Evolutionary conservation across 2,329 filamentous ascomycete species (phyloP).

Genomic region (Paraconiothyrium sp.): DNA sequence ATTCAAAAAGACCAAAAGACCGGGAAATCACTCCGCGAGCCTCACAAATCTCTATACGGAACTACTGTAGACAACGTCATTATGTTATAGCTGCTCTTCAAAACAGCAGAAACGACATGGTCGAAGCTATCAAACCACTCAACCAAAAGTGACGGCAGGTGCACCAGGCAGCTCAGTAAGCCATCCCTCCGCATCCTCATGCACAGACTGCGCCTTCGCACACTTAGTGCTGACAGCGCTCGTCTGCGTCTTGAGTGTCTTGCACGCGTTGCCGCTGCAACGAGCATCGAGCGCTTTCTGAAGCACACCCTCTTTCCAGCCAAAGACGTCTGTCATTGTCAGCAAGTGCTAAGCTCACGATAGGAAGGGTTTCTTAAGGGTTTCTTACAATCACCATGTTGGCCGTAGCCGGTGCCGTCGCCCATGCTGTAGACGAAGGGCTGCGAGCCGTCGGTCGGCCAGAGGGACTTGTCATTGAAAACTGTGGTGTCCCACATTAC

Average conservation of each 20-base stretch:
- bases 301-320: slow-evolving; percentile 40
- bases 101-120: not conserved
- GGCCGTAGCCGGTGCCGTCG: slow-evolving; percentile 28
- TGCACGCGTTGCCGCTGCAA: slow-evolving; percentile 34
- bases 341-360: no score
- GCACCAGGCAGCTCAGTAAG: slow-evolving; percentile 20
- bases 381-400: slow-evolving; percentile 31
- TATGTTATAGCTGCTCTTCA: not conserved
- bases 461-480: slow-evolving; percentile 34
- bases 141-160: slow-evolving; percentile 3
- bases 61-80: not conserved
- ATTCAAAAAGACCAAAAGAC: not conserved
- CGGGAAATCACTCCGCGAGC: not conserved
- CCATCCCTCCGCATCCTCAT: slow-evolving; percentile 25
- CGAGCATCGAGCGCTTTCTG: slow-evolving; percentile 41
- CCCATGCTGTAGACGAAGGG: slow-evolving; percentile 42
- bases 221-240: slow-evolving; percentile 20
- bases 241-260: slow-evolving; percentile 34
- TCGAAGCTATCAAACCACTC: not conserved
- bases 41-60: not conserved
- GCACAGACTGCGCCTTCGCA: slow-evolving; percentile 20
- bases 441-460: slow-evolving; percentile 35
- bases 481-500: slow-evolving; percentile 55
- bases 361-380: no score
- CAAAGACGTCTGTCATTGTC: slow-evolving; percentile 26